Base-by-base conservation (phyloP, 768 basidiomycete species). In the Calvatia gigantea region DNA sequence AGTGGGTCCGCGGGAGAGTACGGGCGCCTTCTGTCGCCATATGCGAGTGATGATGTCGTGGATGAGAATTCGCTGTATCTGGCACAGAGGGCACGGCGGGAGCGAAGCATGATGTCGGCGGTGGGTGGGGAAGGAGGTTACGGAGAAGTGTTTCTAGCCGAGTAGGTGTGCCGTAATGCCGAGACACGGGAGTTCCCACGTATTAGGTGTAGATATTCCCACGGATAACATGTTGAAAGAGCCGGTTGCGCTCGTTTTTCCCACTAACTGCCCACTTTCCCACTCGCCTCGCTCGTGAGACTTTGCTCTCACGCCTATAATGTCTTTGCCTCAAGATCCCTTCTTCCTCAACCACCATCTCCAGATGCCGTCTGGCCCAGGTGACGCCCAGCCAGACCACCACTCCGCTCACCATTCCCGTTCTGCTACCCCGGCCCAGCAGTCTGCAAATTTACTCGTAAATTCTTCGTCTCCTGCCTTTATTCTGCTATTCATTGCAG, bases 251-350 rank as follows among this genome's bases (percentile, higher is more conserved):
- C 41, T 46, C 35, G 28, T 51, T 61, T 58, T 58, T 58, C 54
- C 60, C 53, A 54, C 50, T 50, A 39, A 11, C 56, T 56, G 48
- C 52, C 38, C 62, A 61, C 62, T 64, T 70, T 69, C 66, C 70
- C 71, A 70, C 72, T 69, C 70, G 67, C 69, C 65, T 69, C 68
- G 51, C 54, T 70, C 70, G 69, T 70, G 68, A 68, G 69, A 69
- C 66, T 69, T 73, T 72, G 70, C 72, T 77, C 75, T 76, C 75
- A 77, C 75, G 74, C 71, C 68, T 70, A 69, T 67, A 64, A 76
- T 71, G 73, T 70, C 72, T 59, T 63, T 65, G 54, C 57, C 60
- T 60, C 62, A 61, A 41, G 70, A 74, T 66, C 65, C 72, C 62
- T 76, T 77, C 76, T 73, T 74, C 65, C 73, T 75, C 60, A 69